Base-by-base conservation (phyloP, 1,139 yeast genomes). In the Saccharomyces hybrid region DNA sequence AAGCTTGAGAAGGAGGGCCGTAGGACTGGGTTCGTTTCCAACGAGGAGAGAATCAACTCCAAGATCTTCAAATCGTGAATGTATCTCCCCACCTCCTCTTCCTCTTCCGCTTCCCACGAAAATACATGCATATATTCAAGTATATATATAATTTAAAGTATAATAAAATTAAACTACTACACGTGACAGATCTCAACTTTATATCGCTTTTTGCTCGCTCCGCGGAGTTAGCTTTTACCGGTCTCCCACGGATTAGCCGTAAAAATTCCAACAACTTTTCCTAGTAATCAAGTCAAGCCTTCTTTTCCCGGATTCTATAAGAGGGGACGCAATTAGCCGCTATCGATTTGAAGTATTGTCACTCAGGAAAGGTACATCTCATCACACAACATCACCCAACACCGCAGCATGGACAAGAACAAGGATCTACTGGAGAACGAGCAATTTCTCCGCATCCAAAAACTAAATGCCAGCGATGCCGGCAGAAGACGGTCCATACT, bases 31-130 rank as follows among this genome's bases (percentile, higher is more conserved):
- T 57, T 55, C 56, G 52, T 60, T 27, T 53, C 65, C 25, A 69
- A 68, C 56, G 64, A 65, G 48, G 68, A 69, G 26, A 67, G 72
- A 62, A 60, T 62, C 27, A 60, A 62, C 47, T 68, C 70, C 46
- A 68, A 69, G 61, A 68, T 68, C 52, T 68, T 59, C 62, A 69
- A 62, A 50, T 65, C 64, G n/a, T n/a, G n/a, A n/a, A n/a, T n/a
- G n/a, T n/a, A n/a, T n/a, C n/a, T n/a, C n/a, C n/a, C n/a, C n/a
- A n/a, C n/a, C n/a, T n/a, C n/a, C n/a, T n/a, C n/a, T n/a, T n/a
- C n/a, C n/a, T n/a, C n/a, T n/a, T n/a, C n/a, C n/a, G n/a, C n/a
- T n/a, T n/a, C n/a, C n/a, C n/a, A n/a, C n/a, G n/a, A n/a, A n/a
- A n/a, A n/a, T n/a, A n/a, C n/a, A n/a, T n/a, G n/a, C n/a, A n/a